These are phyloP conservation scores for Gautieria morchelliformis DNA, from an alignment of 768 basidiomycete species.

Conservation along the genomic window DNA sequence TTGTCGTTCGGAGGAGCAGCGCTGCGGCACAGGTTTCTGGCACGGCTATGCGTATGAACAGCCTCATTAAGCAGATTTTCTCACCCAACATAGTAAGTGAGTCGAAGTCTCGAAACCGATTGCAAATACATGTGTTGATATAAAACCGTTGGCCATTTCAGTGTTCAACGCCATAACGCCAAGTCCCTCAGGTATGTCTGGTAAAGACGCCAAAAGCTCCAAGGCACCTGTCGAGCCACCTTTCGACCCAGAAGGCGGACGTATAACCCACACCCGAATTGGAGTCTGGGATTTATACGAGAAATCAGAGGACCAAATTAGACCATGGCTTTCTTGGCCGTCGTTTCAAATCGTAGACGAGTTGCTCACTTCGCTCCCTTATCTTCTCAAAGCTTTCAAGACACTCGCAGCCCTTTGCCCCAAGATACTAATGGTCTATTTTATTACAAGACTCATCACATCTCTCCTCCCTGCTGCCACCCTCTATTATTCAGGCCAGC, in stretches of 20 bases:
- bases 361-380: slow-evolving; percentile 42
- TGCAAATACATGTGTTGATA: too few relatives aligned
- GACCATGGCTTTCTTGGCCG: slow-evolving; percentile 25
- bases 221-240: too few relatives aligned
- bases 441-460: neutral
- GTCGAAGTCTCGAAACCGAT: too few relatives aligned
- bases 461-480: slow-evolving; percentile 20
- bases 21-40: too few relatives aligned
- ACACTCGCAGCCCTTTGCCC: slow-evolving; percentile 48
- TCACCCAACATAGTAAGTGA: too few relatives aligned
- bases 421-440: slow-evolving; percentile 29
- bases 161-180: too few relatives aligned
- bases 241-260: slow-evolving; percentile 27
- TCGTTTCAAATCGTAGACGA: slow-evolving; percentile 41
- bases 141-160: too few relatives aligned
- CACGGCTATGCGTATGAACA: too few relatives aligned
- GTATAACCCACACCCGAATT: slow-evolving; percentile 48
- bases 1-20: too few relatives aligned
- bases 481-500: slow-evolving; percentile 49
- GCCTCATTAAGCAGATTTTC: too few relatives aligned
- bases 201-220: too few relatives aligned
- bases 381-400: slow-evolving; percentile 55
- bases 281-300: slow-evolving; percentile 79
- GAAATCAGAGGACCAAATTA: slow-evolving; percentile 29
- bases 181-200: too few relatives aligned